Conservation (phyloP, 805 yeast species). For the Candida insectorum region DNA sequence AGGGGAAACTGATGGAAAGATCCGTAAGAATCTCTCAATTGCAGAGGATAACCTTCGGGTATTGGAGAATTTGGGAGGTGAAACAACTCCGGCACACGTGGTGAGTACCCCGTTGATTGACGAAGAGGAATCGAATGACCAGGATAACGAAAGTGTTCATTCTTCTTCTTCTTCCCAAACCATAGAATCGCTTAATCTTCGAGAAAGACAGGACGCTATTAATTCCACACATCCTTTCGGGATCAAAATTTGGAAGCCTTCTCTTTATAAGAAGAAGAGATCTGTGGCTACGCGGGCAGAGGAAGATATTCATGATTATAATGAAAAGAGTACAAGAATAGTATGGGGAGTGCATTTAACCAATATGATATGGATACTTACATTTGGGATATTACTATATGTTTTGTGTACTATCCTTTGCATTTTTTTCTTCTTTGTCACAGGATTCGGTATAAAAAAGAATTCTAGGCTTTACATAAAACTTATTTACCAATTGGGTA, state of each 20-base stretch:
- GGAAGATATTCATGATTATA: slow-evolving; percentile 84
- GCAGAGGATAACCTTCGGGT: slow-evolving; percentile 21
- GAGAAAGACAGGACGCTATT: slow-evolving; percentile 94
- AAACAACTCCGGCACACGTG: slow-evolving; percentile 8
- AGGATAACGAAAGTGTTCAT: slow-evolving; percentile 22
- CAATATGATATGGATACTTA: slow-evolving; percentile 68
- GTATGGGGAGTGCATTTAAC: slow-evolving; percentile 60
- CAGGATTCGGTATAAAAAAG: slow-evolving; percentile 42
- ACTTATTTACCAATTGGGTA: slow-evolving; percentile 58
- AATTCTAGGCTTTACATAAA: slow-evolving; percentile 60
- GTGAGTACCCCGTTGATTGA: slow-evolving; percentile 14
- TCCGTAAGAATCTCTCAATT: slow-evolving; percentile 13
- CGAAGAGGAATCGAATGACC: slow-evolving; percentile 16
- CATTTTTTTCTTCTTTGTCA: slow-evolving; percentile 39
- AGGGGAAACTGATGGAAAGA: slow-evolving; percentile 12
- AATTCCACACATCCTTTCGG: slow-evolving; percentile 98
- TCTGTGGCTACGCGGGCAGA: slow-evolving; percentile 91
- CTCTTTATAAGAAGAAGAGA: slow-evolving; percentile 86
- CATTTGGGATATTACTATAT: slow-evolving; percentile 67
- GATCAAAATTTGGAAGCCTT: slow-evolving; percentile 98
- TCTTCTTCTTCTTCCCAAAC: slow-evolving; percentile 44
- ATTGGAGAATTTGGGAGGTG: slow-evolving; percentile 14
- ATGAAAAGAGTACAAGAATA: slow-evolving; percentile 31
- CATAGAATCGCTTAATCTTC: slow-evolving; percentile 77
- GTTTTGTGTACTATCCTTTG: slow-evolving; percentile 51